Conservation (phyloP, 768 basidiomycete genomes). For the Russula abietina region DNA sequence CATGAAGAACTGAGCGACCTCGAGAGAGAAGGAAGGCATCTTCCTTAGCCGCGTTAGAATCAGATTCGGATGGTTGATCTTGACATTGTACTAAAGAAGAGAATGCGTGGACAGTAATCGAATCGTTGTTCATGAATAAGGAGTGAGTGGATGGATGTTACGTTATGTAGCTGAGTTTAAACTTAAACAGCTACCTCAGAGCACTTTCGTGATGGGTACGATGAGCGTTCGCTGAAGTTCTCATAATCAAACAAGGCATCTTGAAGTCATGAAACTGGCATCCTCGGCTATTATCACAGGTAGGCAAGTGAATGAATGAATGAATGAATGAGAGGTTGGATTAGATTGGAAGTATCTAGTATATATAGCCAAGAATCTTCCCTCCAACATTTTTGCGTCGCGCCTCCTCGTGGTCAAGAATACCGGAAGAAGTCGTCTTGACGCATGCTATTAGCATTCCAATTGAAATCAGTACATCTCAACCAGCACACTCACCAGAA, state of each 20-base stretch:
- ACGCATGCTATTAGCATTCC: slow-evolving; percentile 1
- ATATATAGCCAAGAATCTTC: slow-evolving; percentile 89
- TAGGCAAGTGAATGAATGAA: background rate
- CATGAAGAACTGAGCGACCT: slow-evolving; percentile 6
- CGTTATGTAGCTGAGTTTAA: too few relatives aligned
- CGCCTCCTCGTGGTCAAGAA: slow-evolving; percentile 98
- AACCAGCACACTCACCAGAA: slow-evolving; percentile 55
- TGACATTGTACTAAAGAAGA: background rate
- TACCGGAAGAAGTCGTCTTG: slow-evolving; percentile 95
- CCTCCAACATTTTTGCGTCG: slow-evolving; percentile 97
- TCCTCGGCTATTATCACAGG: background rate
- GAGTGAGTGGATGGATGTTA: too few relatives aligned
- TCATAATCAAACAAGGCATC: background rate
- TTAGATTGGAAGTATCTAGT: slow-evolving; percentile 44
- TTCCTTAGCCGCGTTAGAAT: background rate
- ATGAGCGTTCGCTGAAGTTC: background rate
- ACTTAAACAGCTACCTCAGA: too few relatives aligned
- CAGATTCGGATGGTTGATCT: background rate
- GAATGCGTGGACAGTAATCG: slow-evolving; percentile 8
- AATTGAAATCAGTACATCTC: background rate
- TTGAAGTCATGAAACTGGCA: background rate
- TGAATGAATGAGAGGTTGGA: background rate
- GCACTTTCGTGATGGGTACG: too few relatives aligned
- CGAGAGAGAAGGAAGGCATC: slow-evolving; percentile 1
- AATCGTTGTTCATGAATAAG: background rate